Percentiles rank a stretch among this genome's conserved stretches.
Evolutionary conservation across 768 basidiomycete species (phyloP).

Genomic region (Panellus pusillus): DNA sequence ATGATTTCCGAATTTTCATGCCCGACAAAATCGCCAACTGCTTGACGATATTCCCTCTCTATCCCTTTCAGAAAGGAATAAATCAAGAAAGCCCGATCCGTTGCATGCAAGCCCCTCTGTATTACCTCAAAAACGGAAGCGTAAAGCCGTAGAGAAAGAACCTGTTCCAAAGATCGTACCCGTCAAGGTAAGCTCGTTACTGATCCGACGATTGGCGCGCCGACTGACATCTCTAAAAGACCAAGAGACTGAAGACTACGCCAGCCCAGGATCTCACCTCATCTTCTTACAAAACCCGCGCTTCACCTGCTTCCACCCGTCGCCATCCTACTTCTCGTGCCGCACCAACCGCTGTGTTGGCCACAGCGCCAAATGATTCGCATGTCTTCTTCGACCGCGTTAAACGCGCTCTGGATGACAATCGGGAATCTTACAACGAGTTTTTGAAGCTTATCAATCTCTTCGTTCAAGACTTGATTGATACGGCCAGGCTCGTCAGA

Average conservation of each 20-base stretch:
- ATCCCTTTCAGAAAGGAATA: constrained; percentile 26
- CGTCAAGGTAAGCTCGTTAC: constrained; percentile 38
- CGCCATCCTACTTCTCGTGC: constrained; percentile 19
- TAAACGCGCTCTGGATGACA: constrained; percentile 61
- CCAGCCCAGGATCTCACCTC: constrained; percentile 40
- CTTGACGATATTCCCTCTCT: constrained; percentile 43
- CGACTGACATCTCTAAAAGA: constrained; percentile 16
- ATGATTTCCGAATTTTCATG: constrained; percentile 76
- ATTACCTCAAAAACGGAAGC: constrained; percentile 69
- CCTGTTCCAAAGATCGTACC: constrained; percentile 17
- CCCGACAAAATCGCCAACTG: constrained; percentile 55
- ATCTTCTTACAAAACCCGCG: constrained; percentile 35
- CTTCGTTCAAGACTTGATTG: constrained; percentile 92
- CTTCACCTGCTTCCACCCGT: constrained; percentile 34
- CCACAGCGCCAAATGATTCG: constrained; percentile 23
- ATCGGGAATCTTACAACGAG: constrained; percentile 83
- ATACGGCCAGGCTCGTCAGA: constrained; percentile 78
- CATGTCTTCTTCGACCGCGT: constrained; percentile 86
- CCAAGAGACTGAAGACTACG: constrained; percentile 38
- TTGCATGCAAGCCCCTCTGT: constrained; percentile 32
- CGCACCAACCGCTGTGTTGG: constrained; percentile 25
- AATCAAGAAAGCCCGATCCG: constrained; percentile 21
- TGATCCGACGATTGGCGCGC: constrained; percentile 7
- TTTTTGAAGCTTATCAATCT: constrained; percentile 95
- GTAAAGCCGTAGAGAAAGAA: constrained; percentile 53